Evolutionary conservation across 768 basidiomycete genomes (phyloP).

Genomic region (Coprinellus aureogranulatus): DNA sequence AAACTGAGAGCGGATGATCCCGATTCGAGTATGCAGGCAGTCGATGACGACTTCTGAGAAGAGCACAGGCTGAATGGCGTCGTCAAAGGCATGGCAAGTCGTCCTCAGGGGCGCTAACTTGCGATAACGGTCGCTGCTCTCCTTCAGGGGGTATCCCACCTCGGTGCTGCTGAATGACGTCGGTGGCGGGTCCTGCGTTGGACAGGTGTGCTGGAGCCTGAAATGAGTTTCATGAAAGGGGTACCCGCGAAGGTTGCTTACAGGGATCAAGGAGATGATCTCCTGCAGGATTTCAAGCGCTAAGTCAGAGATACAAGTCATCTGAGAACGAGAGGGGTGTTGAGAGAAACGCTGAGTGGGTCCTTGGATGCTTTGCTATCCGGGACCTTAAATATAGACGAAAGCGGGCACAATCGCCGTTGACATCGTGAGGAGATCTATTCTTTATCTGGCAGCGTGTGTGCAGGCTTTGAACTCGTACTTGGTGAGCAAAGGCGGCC

Average conservation of each 20-base stretch:
- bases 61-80: not conserved
- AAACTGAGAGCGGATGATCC: not conserved
- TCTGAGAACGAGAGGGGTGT: not conserved
- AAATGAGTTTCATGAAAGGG: not conserved
- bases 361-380: too few species aligned
- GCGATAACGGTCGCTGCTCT: not conserved
- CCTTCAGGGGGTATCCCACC: not conserved
- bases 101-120: not conserved
- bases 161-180: not conserved
- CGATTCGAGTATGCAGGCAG: not conserved
- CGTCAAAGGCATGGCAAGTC: not conserved
- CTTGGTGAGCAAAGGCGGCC: too few species aligned
- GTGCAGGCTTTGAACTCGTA: too few species aligned
- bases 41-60: not conserved
- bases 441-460: too few species aligned
- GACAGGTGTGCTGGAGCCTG: not conserved
- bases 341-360: not conserved
- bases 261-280: not conserved
- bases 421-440: too few species aligned
- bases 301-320: not conserved
- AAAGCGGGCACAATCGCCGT: too few species aligned
- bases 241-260: not conserved
- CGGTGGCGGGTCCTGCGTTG: not conserved
- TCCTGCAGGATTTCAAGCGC: not conserved
- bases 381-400: too few species aligned